These are phyloP conservation scores for Eucalyptus regnans DNA, from an alignment of 345 rosid genomes.

Conservation along the genomic window DNA sequence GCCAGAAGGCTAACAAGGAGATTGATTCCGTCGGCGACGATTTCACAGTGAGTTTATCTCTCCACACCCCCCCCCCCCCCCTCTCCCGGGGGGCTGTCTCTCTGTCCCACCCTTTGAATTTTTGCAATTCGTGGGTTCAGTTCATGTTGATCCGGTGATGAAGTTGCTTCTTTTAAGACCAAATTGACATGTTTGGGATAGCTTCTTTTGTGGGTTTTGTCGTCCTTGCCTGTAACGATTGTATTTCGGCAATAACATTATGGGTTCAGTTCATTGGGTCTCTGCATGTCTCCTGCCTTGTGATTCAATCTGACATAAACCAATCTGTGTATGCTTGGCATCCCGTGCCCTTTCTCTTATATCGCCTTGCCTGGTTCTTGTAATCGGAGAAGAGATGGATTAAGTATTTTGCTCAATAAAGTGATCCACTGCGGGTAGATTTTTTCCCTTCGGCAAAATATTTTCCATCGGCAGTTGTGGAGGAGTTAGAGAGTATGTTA, in stretches of 20 bases:
- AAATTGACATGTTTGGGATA: neutral
- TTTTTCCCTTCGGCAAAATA: neutral
- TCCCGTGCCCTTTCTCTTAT: neutral
- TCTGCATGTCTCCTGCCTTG: neutral
- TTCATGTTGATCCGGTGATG: neutral
- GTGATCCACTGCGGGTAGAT: neutral
- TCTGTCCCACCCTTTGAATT: neutral
- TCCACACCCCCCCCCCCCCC: rapidly evolving
- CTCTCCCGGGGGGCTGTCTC: neutral
- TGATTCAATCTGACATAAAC: neutral
- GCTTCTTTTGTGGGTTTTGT: neutral
- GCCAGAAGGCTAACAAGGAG: slow-evolving; percentile 70
- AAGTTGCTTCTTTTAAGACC: neutral
- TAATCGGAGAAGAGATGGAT: neutral
- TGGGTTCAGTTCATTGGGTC: neutral
- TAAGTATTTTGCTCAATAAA: neutral
- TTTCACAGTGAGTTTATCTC: slow-evolving; percentile 30
- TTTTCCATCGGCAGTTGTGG: neutral
- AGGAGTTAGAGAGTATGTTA: neutral
- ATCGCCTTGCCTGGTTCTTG: neutral
- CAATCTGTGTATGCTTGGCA: neutral
- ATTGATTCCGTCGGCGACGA: slow-evolving; percentile 80
- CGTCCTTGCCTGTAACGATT: neutral
- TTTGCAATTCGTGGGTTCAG: neutral
- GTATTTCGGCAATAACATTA: neutral